Conservation (phyloP, 2,329 filamentous ascomycete species). For the Trichophaea hybrida region DNA sequence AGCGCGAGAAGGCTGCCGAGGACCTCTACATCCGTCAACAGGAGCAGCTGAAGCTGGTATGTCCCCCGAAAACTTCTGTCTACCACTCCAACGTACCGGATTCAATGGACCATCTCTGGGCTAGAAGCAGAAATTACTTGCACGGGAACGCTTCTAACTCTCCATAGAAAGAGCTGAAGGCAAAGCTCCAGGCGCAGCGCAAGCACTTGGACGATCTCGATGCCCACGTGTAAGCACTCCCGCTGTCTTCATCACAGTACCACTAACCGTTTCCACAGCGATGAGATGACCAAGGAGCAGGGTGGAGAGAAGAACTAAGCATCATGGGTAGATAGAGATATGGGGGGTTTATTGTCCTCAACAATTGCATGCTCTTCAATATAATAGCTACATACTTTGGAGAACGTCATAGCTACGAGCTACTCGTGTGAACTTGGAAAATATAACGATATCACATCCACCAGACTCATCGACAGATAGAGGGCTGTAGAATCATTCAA, state of each 20-base stretch:
- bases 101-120: neutral
- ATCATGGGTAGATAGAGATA: neutral
- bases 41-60: slow-evolving; percentile 77
- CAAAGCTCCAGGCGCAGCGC: slow-evolving; percentile 59
- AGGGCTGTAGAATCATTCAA: too few species aligned
- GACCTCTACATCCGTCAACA: slow-evolving; percentile 71
- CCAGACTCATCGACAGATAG: too few species aligned
- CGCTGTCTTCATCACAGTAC: too few species aligned
- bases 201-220: slow-evolving; percentile 72
- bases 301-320: slow-evolving; percentile 42
- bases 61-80: slow-evolving; percentile 26
- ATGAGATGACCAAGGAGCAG: slow-evolving; percentile 60
- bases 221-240: slow-evolving; percentile 54
- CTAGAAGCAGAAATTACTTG: neutral
- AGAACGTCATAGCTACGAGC: too few species aligned
- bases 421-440: too few species aligned
- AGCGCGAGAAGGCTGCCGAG: slow-evolving; percentile 77
- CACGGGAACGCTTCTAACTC: slow-evolving; percentile 1
- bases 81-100: neutral
- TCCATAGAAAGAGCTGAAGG: slow-evolving; percentile 20
- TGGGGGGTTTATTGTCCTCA: neutral
- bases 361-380: too few species aligned
- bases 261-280: slow-evolving; percentile 36
- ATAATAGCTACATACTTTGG: too few species aligned
- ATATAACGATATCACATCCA: too few species aligned